Evolutionary conservation across 331 rosid genomes (phyloP), one percentile per base, ranked within the genome.

Genomic region (Acacia pycnantha): DNA sequence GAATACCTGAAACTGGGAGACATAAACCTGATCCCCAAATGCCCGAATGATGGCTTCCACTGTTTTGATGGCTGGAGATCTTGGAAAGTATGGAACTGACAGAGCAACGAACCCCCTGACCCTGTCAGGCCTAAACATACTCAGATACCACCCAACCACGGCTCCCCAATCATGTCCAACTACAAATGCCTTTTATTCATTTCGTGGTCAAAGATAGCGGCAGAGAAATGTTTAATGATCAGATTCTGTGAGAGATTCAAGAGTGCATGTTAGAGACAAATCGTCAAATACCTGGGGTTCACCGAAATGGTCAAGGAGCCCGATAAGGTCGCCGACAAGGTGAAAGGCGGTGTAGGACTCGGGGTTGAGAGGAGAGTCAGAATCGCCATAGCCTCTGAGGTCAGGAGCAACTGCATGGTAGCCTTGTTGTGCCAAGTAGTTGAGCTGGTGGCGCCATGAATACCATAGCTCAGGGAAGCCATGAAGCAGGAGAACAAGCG

Each of bases 121-220:
- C 87, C 90, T 94, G 68, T 90, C 97, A 66, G 94, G 97, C 80
- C 98, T 88, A n/a, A 89, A 83, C 53, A 94, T 84, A 83, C 93
- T 82, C 43, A 90, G 31, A 82, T 89, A 27, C 94, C 94, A 92
- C 79, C 94, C 97, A 79, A 86, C 84, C 21, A 22, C n/a, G 21
- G 97, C 93, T 78, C 92, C 98, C 92, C 87, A 89, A 13, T 91
- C 95, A 85, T 44, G 69, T 72, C 97, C 98, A 79, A 90, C 97
- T 10, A 94, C 82, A 82, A 83, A 94, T 64, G 86, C 94, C 96
- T 91, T 40, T 14, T 65, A 8, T 69, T 62, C 56, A 65, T 66
- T 44, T 77, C 12, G 37, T 41, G 33, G 16, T 6, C 4, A 56
- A 48, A 11, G 37, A 44, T 22, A 8, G 13, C 18, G 12, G 53